These are phyloP conservation scores for Hypoxylon sp. DNA, from an alignment of 2,329 filamentous ascomycete species.

Conservation along the genomic window DNA sequence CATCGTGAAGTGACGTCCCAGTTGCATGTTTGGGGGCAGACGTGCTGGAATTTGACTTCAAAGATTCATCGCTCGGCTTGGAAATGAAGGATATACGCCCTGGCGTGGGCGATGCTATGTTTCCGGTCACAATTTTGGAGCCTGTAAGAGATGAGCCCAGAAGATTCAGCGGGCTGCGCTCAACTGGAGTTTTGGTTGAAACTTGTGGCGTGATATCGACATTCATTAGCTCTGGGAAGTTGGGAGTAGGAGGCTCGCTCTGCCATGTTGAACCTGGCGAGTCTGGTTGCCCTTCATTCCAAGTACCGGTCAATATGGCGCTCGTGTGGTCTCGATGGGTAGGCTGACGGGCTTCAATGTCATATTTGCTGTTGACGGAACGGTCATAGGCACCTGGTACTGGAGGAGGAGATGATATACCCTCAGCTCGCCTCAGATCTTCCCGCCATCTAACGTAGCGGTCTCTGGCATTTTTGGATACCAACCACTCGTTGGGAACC, in stretches of 20 bases:
- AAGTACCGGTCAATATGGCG: slow-evolving; percentile 68
- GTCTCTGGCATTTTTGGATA: slow-evolving; percentile 84
- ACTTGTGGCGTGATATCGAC: slow-evolving; percentile 33
- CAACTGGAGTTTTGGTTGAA: slow-evolving; percentile 33
- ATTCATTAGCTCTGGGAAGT: slow-evolving; percentile 33
- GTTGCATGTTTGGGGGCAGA: slow-evolving; percentile 12
- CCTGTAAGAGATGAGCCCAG: slow-evolving; percentile 41
- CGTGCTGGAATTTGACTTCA: slow-evolving; percentile 17
- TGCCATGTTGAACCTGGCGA: slow-evolving; percentile 59
- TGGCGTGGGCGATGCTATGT: slow-evolving; percentile 17
- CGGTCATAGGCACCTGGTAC: slow-evolving; percentile 44
- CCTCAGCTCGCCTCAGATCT: slow-evolving; percentile 75
- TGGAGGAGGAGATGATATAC: slow-evolving; percentile 55
- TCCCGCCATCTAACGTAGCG: slow-evolving; percentile 84
- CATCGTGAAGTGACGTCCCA: slow-evolving; percentile 39
- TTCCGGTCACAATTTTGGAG: slow-evolving; percentile 20
- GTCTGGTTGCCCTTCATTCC: slow-evolving; percentile 74
- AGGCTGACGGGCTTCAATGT: slow-evolving; percentile 41
- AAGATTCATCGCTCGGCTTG: slow-evolving; percentile 21
- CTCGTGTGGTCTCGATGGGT: slow-evolving; percentile 63
- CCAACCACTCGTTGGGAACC: slow-evolving; percentile 79
- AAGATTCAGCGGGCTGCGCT: slow-evolving; percentile 50
- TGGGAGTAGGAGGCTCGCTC: slow-evolving; percentile 11
- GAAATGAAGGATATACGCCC: slow-evolving; percentile 41
- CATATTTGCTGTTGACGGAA: slow-evolving; percentile 9